Conservation (phyloP, 2,329 filamentous ascomycete genomes). For the Cladosporium velox region DNA sequence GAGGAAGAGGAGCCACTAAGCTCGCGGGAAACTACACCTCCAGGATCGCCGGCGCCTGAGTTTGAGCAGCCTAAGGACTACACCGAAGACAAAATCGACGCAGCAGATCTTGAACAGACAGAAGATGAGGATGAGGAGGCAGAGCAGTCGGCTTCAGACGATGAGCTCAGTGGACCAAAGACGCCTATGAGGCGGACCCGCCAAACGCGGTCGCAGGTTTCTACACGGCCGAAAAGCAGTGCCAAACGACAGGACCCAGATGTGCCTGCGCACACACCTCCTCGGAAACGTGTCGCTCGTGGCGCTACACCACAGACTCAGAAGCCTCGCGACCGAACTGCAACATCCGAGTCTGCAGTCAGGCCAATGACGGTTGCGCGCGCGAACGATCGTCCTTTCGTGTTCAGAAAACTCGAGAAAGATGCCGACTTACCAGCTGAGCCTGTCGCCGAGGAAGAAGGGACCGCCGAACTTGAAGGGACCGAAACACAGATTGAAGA, state of each 20-base stretch:
- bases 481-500: not conserved
- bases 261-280: slow-evolving; percentile 27
- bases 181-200: slow-evolving; percentile 35
- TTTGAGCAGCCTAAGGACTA: slow-evolving; percentile 20
- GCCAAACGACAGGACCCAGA: slow-evolving; percentile 20
- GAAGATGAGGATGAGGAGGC: slow-evolving; percentile 22
- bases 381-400: slow-evolving; percentile 28
- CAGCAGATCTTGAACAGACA: slow-evolving; percentile 22
- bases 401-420: slow-evolving; percentile 27
- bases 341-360: slow-evolving; percentile 24
- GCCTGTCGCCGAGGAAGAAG: not conserved
- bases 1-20: slow-evolving; percentile 29
- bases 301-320: slow-evolving; percentile 33
- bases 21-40: slow-evolving; percentile 30
- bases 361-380: slow-evolving; percentile 32
- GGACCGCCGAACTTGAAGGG: slow-evolving; percentile 16
- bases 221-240: slow-evolving; percentile 25
- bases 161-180: slow-evolving; percentile 38
- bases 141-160: slow-evolving; percentile 28
- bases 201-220: slow-evolving; percentile 20
- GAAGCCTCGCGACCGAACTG: slow-evolving; percentile 28
- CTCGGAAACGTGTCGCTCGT: slow-evolving; percentile 26
- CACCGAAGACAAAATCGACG: slow-evolving; percentile 21
- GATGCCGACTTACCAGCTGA: not conserved
- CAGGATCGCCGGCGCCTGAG: slow-evolving; percentile 23